A percentile compares a stretch with the other conserved stretches of the same genome.
Conservation (phyloP, 129 eudicot genomes). For the Arctium lappa region DNA sequence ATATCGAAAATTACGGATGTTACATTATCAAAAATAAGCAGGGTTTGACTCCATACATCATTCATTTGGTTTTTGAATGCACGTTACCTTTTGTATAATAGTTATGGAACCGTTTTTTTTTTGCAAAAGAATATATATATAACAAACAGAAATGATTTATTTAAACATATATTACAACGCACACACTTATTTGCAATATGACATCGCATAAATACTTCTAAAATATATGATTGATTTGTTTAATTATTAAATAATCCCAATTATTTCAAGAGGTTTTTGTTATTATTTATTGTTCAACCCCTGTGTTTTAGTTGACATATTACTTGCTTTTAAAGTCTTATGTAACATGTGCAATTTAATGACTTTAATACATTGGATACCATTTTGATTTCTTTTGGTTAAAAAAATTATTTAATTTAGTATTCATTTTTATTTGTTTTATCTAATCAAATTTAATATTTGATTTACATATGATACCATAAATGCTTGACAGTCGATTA, state of each 20-base stretch:
- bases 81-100: too few species aligned
- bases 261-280: neutral
- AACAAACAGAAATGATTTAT: neutral
- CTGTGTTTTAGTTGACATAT: neutral
- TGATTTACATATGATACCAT: neutral
- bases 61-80: too few species aligned
- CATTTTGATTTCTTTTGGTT: neutral
- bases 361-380: conserved; percentile 12
- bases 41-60: too few species aligned
- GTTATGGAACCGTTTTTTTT: too few species aligned
- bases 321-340: conserved; percentile 19
- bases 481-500: neutral
- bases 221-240: neutral
- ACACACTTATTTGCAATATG: neutral
- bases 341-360: conserved; percentile 29
- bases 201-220: neutral
- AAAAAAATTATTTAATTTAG: neutral
- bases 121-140: too few species aligned
- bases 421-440: neutral
- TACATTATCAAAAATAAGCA: too few species aligned
- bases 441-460: neutral
- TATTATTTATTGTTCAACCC: neutral
- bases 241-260: neutral
- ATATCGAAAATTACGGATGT: too few species aligned
- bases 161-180: neutral